phyloP scores from a whole-genome alignment of 495 filamentous ascomycete genomes.

The Penicillium cinerascens region DNA sequence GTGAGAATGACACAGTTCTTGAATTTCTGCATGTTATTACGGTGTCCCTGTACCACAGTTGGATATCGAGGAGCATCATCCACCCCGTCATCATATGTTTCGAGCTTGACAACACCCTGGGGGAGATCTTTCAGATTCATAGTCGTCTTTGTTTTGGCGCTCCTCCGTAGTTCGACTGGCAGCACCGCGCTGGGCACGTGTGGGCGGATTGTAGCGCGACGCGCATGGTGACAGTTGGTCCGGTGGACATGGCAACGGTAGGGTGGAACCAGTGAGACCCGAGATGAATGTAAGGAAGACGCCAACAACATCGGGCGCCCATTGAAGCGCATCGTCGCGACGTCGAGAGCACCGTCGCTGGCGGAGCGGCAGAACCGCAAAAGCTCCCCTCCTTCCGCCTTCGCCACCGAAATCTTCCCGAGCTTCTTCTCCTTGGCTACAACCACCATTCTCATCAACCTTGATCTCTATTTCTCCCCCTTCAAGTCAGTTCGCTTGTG shows the following conservation, averaged over 20 bases:
- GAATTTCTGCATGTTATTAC: conserved; percentile 86
- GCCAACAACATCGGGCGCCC: conserved; percentile 13
- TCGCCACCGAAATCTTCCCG: conserved; percentile 45
- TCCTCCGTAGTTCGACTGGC: conserved; percentile 22
- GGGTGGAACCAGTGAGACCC: not conserved
- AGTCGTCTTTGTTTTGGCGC: conserved; percentile 52
- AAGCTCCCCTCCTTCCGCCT: conserved; percentile 36
- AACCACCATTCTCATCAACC: conserved; percentile 21
- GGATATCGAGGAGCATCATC: conserved; percentile 68
- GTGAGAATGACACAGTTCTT: conserved; percentile 86
- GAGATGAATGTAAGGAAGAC: not conserved
- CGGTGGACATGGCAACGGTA: conserved; percentile 25
- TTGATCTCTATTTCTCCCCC: conserved; percentile 29
- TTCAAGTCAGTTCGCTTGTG: conserved; percentile 29
- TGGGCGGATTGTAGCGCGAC: conserved; percentile 19
- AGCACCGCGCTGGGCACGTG: conserved; percentile 13
- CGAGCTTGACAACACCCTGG: conserved; percentile 52
- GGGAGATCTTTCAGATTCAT: conserved; percentile 63
- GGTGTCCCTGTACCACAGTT: conserved; percentile 83
- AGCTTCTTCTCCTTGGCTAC: conserved; percentile 18
- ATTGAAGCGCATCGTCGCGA: conserved; percentile 24
- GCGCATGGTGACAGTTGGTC: conserved; percentile 35
- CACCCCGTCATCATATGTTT: conserved; percentile 39
- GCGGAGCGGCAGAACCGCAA: conserved; percentile 19
- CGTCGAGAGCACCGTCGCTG: not conserved